A percentile compares a stretch with the other conserved stretches of the same genome.
These are phyloP conservation scores for Apium graveolens DNA, from an alignment of 129 eudicot genomes.

Conservation along the genomic window DNA sequence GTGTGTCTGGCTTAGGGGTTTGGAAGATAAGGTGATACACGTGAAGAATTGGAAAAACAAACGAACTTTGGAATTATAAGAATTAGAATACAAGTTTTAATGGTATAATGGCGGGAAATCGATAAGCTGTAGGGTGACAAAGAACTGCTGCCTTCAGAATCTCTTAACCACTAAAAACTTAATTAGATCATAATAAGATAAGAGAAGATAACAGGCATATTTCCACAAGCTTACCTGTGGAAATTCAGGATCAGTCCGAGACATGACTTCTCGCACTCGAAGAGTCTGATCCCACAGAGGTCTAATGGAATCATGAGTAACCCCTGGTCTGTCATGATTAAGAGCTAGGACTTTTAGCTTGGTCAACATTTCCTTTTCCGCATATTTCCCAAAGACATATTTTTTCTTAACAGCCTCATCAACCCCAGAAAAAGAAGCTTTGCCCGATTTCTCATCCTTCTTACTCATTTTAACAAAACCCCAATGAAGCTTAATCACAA, in stretches of 20 bases:
- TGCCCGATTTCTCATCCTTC: conserved; percentile 14
- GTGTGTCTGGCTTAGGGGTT: too few relatives aligned
- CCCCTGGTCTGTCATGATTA: conserved; percentile 21
- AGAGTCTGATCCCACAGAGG: conserved; percentile 31
- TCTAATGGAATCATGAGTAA: conserved; percentile 15
- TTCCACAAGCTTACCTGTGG: conserved; percentile 23
- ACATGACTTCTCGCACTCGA: conserved; percentile 24
- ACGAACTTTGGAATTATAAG: too few relatives aligned
- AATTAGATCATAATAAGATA: background rate
- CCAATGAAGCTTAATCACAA: background rate
- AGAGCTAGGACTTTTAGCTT: conserved; percentile 27
- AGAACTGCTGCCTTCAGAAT: too few relatives aligned
- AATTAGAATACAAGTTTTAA: too few relatives aligned
- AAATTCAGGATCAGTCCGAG: conserved; percentile 14
- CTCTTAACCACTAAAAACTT: too few relatives aligned
- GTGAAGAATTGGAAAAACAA: too few relatives aligned
- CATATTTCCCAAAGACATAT: conserved; percentile 24
- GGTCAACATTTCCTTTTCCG: conserved; percentile 24
- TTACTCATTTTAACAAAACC: background rate
- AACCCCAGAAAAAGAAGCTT: background rate
- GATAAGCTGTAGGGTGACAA: too few relatives aligned
- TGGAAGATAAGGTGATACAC: too few relatives aligned
- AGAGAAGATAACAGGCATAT: background rate
- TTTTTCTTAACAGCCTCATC: conserved; percentile 7
- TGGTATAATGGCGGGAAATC: too few relatives aligned